A percentile compares a stretch with the other conserved stretches of the same genome.
Evolutionary conservation across 2,329 filamentous ascomycete species (phyloP).

Genomic region (Periconia sp.): DNA sequence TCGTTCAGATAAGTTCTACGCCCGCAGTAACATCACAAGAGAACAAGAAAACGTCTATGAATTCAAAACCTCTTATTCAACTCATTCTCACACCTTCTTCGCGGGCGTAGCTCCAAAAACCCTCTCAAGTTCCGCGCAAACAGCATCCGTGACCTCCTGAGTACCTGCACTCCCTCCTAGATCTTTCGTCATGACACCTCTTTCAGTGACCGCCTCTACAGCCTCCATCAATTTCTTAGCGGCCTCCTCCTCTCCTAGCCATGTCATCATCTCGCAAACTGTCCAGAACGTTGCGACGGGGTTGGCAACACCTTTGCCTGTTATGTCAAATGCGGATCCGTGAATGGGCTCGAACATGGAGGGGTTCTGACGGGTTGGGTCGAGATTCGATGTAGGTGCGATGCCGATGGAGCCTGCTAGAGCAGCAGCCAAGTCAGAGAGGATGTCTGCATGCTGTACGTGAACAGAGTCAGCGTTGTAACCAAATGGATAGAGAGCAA

Average conservation of each 20-base stretch:
- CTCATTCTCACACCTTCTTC: too few species aligned
- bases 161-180: conserved; percentile 56
- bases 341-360: conserved; percentile 69
- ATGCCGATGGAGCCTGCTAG: conserved; percentile 75
- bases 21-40: too few species aligned
- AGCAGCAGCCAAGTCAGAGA: conserved; percentile 73
- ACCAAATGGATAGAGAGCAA: background rate
- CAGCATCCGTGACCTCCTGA: conserved; percentile 51
- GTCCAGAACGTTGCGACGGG: conserved; percentile 67
- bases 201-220: conserved; percentile 61
- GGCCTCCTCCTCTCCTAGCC: conserved; percentile 62
- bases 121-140: conserved; percentile 47
- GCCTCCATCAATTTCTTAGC: conserved; percentile 57
- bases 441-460: conserved; percentile 64
- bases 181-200: conserved; percentile 60
- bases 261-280: conserved; percentile 63
- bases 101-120: too few species aligned
- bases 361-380: conserved; percentile 65
- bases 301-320: conserved; percentile 63
- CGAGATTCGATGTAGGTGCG: conserved; percentile 72
- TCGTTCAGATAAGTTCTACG: too few species aligned
- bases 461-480: conserved; percentile 9
- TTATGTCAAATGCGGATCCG: conserved; percentile 65
- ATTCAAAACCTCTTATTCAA: too few species aligned
- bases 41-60: too few species aligned